phyloP scores from a whole-genome alignment of 208 protist species.

The Vickermania spadyakhi region DNA sequence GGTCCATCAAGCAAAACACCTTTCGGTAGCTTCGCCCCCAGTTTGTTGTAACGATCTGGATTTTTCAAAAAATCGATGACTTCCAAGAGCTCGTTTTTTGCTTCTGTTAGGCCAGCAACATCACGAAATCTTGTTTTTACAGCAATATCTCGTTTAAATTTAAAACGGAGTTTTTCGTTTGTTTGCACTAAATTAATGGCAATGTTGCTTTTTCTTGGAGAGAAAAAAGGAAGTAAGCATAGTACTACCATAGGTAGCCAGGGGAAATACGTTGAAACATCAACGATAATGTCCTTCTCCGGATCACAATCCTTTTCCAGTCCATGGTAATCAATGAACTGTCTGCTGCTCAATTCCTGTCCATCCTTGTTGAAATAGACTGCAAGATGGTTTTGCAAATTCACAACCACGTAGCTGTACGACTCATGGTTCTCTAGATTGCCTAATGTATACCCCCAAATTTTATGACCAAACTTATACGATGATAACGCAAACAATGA shows the following conservation, averaged over 20 bases:
- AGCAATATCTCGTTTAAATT: slow-evolving; percentile 55
- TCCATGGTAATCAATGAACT: slow-evolving; percentile 59
- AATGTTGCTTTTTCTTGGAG: background rate
- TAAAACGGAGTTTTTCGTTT: slow-evolving; percentile 51
- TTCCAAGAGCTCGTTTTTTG: slow-evolving; percentile 84
- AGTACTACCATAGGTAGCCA: slow-evolving; percentile 73
- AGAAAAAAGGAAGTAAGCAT: slow-evolving; percentile 53
- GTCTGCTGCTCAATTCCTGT: slow-evolving; percentile 35
- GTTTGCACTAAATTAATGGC: background rate
- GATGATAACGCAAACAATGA: no score
- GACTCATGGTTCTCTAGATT: no score
- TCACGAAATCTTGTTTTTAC: slow-evolving; percentile 61
- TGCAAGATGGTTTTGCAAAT: slow-evolving; percentile 6
- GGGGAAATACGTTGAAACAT: slow-evolving; percentile 50
- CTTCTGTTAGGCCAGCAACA: slow-evolving; percentile 78
- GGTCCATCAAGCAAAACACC: slow-evolving; percentile 94
- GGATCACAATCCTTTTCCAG: slow-evolving; percentile 54
- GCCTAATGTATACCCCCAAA: no score
- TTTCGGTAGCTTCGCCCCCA: slow-evolving; percentile 94
- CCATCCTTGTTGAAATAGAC: slow-evolving; percentile 45
- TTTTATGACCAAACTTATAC: no score
- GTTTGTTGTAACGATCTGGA: slow-evolving; percentile 85
- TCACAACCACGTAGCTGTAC: no score
- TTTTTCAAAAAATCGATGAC: slow-evolving; percentile 94
- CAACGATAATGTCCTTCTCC: slow-evolving; percentile 48